These are phyloP conservation scores for Aleurites moluccanus DNA, from an alignment of 441 rosid species.

Conservation along the genomic window DNA sequence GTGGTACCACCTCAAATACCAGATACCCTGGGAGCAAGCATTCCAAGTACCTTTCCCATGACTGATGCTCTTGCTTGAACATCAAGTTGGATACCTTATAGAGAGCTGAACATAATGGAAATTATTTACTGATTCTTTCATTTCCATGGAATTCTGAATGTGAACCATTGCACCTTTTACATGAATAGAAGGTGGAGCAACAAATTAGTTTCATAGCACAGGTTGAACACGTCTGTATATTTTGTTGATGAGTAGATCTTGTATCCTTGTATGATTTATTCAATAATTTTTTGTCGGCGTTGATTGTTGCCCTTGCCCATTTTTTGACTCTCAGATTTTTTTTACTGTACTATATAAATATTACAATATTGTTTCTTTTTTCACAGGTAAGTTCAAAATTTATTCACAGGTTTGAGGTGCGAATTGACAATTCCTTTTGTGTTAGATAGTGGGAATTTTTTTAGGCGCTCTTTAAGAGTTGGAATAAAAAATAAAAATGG, in stretches of 20 bases:
- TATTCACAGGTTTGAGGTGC: too few relatives aligned
- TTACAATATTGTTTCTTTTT: too few relatives aligned
- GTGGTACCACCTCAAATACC: constrained; percentile 25
- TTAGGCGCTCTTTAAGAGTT: too few relatives aligned
- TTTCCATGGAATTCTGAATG: not conserved
- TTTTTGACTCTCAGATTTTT: not conserved
- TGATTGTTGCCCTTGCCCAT: not conserved
- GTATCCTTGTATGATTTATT: not conserved
- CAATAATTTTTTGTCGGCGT: not conserved
- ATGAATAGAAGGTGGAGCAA: not conserved
- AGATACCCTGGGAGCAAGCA: constrained; percentile 25
- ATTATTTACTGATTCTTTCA: constrained; percentile 12
- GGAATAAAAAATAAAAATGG: too few relatives aligned
- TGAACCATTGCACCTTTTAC: not conserved
- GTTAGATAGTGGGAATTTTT: too few relatives aligned
- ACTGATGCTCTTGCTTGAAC: constrained; percentile 8
- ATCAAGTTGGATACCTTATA: not conserved
- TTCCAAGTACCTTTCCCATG: constrained; percentile 6
- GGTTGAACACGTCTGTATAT: not conserved
- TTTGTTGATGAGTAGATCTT: not conserved
- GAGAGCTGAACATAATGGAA: not conserved
- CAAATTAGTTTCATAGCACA: not conserved
- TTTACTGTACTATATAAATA: too few relatives aligned
- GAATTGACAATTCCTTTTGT: too few relatives aligned
- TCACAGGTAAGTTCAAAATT: too few relatives aligned